Evolutionary conservation across 768 basidiomycete species (phyloP).

Genomic region (Tylopilus balloui): DNA sequence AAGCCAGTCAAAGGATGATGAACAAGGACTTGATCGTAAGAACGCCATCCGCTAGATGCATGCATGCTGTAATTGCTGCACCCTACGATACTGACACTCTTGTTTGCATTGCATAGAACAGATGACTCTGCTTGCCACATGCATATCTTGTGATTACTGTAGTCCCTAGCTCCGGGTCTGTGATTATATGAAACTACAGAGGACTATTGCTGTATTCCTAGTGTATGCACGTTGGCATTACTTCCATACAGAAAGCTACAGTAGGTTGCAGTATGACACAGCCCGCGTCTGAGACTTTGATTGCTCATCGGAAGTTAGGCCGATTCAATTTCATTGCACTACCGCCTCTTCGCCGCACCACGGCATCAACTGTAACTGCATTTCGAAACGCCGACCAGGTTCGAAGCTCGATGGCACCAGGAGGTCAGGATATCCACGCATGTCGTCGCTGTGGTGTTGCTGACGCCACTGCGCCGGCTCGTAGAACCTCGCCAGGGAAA

Average conservation of each 20-base stretch:
- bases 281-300: no score
- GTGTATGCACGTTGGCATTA: neutral
- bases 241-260: no score
- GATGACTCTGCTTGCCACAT: neutral
- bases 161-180: neutral
- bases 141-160: conserved; percentile 9
- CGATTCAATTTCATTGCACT: neutral
- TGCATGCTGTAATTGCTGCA: conserved; percentile 4
- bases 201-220: neutral
- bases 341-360: neutral
- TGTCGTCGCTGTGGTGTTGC: neutral
- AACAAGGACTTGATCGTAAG: conserved; percentile 21
- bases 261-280: no score
- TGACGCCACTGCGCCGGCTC: neutral
- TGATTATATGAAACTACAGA: neutral
- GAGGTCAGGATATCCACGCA: conserved; percentile 16
- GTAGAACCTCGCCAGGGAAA: conserved; percentile 56
- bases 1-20: conserved; percentile 15
- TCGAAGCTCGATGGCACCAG: conserved; percentile 19
- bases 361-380: neutral
- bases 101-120: conserved; percentile 6
- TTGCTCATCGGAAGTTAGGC: no score
- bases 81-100: conserved; percentile 4
- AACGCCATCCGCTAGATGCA: conserved; percentile 25
- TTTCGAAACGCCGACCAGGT: neutral